Base-by-base conservation (phyloP, 2,329 filamentous ascomycete genomes). In the Aurifilum marmelostoma region DNA sequence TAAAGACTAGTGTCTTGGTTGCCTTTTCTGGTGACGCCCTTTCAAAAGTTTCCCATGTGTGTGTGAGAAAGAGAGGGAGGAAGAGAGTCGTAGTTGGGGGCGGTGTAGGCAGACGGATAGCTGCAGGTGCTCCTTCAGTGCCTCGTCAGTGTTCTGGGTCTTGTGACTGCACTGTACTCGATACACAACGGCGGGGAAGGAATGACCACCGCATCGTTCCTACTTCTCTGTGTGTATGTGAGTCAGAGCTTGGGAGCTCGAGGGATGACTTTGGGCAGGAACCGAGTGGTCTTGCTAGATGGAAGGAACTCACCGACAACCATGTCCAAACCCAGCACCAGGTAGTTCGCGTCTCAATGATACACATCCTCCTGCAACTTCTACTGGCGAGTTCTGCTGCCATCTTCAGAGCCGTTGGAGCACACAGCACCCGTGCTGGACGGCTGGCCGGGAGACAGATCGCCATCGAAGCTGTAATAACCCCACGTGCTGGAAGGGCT, bases 361-460 rank as follows among this genome's bases (percentile, higher is more conserved):
- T 12, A 9, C 9, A 5, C 6, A 16, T 32, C 27, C 24, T 18
- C 5, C 52, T 27, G 8, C 34, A 34, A 34, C 34, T 34, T 6
- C 52, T 16, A 56, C 52, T 56, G 12, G 18, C 27, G 24, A 56
- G 4, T 12, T 14, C 27, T 18, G 52, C 52, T 16, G 52, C 52
- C 27, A 5, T 56, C 52, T 14, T 56, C 24, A 18, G 52, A 56
- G 24, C 52, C 52, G 5, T 29, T 56, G 11, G 52, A 56, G 52
- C 52, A 56, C 12, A 56, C 52, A 4, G 52, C 52, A 18, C 52
- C 52, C 52, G 52, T 56, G 27, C 52, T 56, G 24, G 52, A 56
- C 24, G 52, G 52, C 52, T 18, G 52, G 8, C 24, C 24, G 32
- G 2, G 43, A 21, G 52, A 56, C 27, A 29, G 18, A 14, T 8